phyloP scores from a whole-genome alignment of 805 yeast genomes.

The Candida cerambycidarum region DNA sequence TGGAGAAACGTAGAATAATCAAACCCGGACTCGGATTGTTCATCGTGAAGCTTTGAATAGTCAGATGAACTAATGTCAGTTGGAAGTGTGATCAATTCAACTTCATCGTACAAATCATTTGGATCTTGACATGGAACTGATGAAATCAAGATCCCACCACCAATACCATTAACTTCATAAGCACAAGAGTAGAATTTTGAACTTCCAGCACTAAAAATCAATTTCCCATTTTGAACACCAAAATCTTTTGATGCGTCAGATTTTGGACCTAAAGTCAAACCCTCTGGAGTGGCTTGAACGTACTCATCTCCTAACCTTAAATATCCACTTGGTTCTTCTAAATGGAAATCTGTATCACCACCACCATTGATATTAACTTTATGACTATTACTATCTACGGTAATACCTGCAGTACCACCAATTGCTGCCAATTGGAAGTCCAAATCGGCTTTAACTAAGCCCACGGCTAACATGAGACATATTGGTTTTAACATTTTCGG shows the following conservation, averaged over 20 bases:
- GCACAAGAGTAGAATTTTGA: conserved; percentile 27
- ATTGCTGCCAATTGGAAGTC: conserved; percentile 26
- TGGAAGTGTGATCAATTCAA: conserved; percentile 5
- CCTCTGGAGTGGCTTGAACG: conserved; percentile 18
- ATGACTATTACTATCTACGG: conserved; percentile 16
- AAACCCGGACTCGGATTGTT: neutral
- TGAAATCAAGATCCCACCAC: conserved; percentile 8
- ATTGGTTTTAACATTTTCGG: neutral
- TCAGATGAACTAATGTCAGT: neutral
- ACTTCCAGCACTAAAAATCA: conserved; percentile 22
- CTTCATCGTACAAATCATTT: neutral
- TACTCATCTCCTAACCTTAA: conserved; percentile 20
- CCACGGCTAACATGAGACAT: neutral
- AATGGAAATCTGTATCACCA: conserved; percentile 15
- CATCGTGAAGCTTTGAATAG: neutral
- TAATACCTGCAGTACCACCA: conserved; percentile 22
- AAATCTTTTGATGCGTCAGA: conserved; percentile 24
- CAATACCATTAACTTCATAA: neutral
- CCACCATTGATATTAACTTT: conserved; percentile 11
- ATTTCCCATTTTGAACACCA: conserved; percentile 25
- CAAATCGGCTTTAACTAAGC: conserved; percentile 25
- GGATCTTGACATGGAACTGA: conserved; percentile 10
- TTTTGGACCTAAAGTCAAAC: conserved; percentile 15
- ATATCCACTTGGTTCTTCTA: conserved; percentile 32
- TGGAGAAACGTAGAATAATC: neutral